Base-by-base conservation (phyloP, 331 rosid species). In the Saraca asoca region DNA sequence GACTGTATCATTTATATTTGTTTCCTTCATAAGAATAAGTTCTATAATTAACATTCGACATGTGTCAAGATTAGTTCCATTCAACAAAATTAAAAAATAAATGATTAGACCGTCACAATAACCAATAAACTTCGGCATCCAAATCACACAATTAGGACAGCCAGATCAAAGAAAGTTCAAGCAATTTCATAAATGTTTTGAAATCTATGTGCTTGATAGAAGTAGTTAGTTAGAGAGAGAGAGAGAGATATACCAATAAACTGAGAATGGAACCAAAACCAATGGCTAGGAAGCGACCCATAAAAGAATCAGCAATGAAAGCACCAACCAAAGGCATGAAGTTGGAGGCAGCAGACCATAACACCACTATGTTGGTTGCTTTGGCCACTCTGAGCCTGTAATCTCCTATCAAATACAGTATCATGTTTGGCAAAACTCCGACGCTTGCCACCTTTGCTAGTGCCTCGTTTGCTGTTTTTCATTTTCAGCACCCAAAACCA, bases 361-460 rank as follows among this genome's bases (percentile, higher is more conserved):
- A 71, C 61, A 78, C 65, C 15, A 88, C 11, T 2, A 83, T 69
- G 72, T 63, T 82, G 1, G 76, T 75, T 16, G 84, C 95, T 13
- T 41, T 39, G 20, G 75, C 73, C 0, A 87, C 43, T 42, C 68
- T 82, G 69, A 90, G 45, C 33, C 51, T 62, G 59, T 85, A 90
- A 34, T 62, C 78, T 20, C 69, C 63, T 79, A 85, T 81, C 71
- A 90, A 70, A 55, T 83, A 90, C 17, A 64, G 5, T 24, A 83
- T 78, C 95, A 83, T 90, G 67, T 90, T 90, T 0, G 90, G 88
- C 20, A 19, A 7, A 19, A 90, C 78, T n/a, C 91, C 92, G 20
- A 62, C 38, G 42, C 80, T 81, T 6, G 88, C 88, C 50, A 83
- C 80, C 50, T 51, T 85, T 29, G 88, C 91, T 8, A 90, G 83